These are phyloP conservation scores for Auxenochlorella pyrenoidosa DNA, from an alignment of 139 green algal species.

Conservation along the genomic window DNA sequence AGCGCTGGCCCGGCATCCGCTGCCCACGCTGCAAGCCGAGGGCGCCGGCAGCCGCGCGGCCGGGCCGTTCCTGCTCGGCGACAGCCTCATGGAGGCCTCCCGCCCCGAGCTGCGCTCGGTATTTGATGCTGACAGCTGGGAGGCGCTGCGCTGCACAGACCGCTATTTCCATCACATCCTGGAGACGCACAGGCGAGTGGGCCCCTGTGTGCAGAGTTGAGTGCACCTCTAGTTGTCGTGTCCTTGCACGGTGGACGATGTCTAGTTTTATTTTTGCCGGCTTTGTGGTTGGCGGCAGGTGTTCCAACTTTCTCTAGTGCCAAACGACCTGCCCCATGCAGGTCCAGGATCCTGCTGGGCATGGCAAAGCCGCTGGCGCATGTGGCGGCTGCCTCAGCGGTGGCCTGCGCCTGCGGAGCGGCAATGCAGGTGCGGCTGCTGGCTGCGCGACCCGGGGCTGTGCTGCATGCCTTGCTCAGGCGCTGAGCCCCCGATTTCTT, in stretches of 20 bases:
- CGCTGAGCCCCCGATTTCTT: too few relatives aligned
- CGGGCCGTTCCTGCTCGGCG: background rate
- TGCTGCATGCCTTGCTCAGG: too few relatives aligned
- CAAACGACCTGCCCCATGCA: too few relatives aligned
- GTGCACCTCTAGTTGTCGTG: too few relatives aligned
- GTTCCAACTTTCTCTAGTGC: too few relatives aligned
- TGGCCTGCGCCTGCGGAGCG: background rate
- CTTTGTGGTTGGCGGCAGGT: too few relatives aligned
- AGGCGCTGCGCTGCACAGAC: constrained; percentile 33
- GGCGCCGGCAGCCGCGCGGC: background rate
- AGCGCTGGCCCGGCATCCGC: background rate
- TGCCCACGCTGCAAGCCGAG: background rate
- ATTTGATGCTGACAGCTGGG: constrained; percentile 23
- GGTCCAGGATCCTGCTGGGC: constrained; percentile 26
- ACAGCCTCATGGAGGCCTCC: background rate
- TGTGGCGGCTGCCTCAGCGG: background rate
- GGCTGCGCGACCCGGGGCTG: too few relatives aligned
- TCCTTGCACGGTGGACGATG: too few relatives aligned
- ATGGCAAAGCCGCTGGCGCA: constrained; percentile 25
- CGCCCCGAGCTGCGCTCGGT: background rate
- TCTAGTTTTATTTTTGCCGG: too few relatives aligned
- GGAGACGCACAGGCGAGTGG: constrained; percentile 21
- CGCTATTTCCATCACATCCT: constrained; percentile 44
- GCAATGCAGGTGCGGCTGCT: background rate
- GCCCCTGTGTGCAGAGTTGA: too few relatives aligned